Conservation (phyloP, 1,139 yeast species). For the Yamadazyma diospyri region DNA sequence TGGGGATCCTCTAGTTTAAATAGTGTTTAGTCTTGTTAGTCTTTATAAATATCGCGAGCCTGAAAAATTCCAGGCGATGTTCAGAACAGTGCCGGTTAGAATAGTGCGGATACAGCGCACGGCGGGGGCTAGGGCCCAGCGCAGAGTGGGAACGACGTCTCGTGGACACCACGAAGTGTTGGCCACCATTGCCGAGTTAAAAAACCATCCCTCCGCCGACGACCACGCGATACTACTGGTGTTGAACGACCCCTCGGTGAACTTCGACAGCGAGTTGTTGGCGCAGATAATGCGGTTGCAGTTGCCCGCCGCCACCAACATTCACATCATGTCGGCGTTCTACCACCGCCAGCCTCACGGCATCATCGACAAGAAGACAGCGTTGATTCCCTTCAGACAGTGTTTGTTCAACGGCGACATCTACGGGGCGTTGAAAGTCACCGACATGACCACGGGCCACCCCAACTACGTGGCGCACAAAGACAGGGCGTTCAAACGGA, state of each 20-base stretch:
- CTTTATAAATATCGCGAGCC: background rate
- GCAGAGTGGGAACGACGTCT: background rate
- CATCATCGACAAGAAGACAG: slow-evolving; percentile 33
- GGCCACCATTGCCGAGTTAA: too few species aligned
- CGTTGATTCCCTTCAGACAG: slow-evolving; percentile 60
- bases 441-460: slow-evolving; percentile 63
- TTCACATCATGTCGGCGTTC: slow-evolving; percentile 30
- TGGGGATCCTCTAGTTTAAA: slow-evolving; percentile 2
- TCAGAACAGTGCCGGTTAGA: background rate
- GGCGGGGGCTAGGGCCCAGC: background rate
- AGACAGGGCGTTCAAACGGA: slow-evolving; percentile 25
- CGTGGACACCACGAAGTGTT: background rate
- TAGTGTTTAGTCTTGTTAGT: background rate
- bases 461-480: slow-evolving; percentile 41
- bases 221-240: too few species aligned
- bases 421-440: slow-evolving; percentile 50
- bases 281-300: slow-evolving; percentile 30
- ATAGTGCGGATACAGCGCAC: slow-evolving; percentile 6
- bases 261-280: slow-evolving; percentile 15
- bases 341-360: slow-evolving; percentile 33
- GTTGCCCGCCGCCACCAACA: slow-evolving; percentile 29
- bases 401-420: slow-evolving; percentile 60
- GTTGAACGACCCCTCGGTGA: slow-evolving; percentile 19
- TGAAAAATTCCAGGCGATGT: slow-evolving; percentile 2
- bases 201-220: too few species aligned